These are phyloP conservation scores for Aureobasidium namibiae DNA, from an alignment of 2,329 filamentous ascomycete genomes.

Conservation along the genomic window DNA sequence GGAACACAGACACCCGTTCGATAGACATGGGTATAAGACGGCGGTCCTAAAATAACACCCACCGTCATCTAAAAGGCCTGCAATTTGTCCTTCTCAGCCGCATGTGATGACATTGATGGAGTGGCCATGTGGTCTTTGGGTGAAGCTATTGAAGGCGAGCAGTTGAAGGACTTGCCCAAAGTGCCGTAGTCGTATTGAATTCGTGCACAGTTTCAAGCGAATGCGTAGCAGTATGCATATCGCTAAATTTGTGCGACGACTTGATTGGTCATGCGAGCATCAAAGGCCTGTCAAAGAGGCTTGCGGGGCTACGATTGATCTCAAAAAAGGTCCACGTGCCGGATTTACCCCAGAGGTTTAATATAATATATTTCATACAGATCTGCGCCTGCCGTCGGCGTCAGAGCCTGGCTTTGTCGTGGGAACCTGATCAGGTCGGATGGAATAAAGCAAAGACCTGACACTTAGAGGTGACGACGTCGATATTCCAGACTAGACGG, in stretches of 20 bases:
- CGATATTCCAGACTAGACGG: background rate
- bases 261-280: background rate
- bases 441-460: background rate
- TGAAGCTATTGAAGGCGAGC: background rate
- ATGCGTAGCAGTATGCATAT: background rate
- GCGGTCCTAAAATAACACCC: background rate
- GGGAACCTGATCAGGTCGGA: background rate
- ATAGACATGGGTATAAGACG: background rate
- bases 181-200: background rate
- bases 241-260: background rate
- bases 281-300: background rate
- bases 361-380: background rate
- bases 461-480: too few species aligned
- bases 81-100: background rate
- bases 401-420: background rate
- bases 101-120: background rate
- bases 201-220: background rate
- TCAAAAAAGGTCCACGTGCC: background rate
- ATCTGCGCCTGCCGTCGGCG: background rate
- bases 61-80: background rate
- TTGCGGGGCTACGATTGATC: background rate
- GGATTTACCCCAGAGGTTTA: background rate
- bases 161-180: background rate
- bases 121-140: background rate
- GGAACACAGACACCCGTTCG: background rate